Evolutionary conservation across 176 grass and related monocot species (phyloP).

Genomic region (Triticum monococcum): DNA sequence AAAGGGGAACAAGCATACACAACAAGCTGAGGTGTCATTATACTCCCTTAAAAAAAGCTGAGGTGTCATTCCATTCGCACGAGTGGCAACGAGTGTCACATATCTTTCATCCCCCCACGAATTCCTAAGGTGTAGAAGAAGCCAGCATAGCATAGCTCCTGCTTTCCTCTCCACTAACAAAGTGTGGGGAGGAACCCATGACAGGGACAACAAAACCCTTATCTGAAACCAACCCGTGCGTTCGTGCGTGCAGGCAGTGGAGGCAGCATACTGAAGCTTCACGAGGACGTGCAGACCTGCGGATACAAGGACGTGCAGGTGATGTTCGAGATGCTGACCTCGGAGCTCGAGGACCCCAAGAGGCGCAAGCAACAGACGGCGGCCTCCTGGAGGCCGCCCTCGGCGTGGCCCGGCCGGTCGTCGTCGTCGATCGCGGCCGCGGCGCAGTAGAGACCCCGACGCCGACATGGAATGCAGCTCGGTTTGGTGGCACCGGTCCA

Average conservation of each 20-base stretch:
- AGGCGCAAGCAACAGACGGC: conserved; percentile 16
- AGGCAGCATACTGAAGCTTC: conserved; percentile 74
- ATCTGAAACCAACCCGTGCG: conserved; percentile 14
- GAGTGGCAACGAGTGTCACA: background rate
- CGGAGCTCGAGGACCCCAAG: conserved; percentile 51
- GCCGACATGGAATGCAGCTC: background rate
- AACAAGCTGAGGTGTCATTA: background rate
- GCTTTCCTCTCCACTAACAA: conserved; percentile 29
- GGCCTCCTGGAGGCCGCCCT: conserved; percentile 16
- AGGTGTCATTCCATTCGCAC: background rate
- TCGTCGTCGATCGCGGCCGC: conserved; percentile 41
- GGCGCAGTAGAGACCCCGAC: conserved; percentile 30
- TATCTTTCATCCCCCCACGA: background rate
- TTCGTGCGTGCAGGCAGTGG: conserved; percentile 49
- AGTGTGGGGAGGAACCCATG: conserved; percentile 2
- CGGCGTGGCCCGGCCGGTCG: conserved; percentile 29
- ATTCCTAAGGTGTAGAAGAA: conserved; percentile 10
- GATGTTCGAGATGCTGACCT: conserved; percentile 88
- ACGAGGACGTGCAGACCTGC: conserved; percentile 83
- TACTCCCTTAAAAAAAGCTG: background rate
- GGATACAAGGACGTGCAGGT: conserved; percentile 91
- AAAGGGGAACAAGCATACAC: background rate
- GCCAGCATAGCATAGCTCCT: background rate
- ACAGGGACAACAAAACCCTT: conserved; percentile 34
- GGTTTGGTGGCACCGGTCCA: conserved; percentile 2